A percentile compares a stretch with the other conserved stretches of the same genome.
phyloP scores from a whole-genome alignment of 208 protist genomes.

The Naegleria fowleri region DNA sequence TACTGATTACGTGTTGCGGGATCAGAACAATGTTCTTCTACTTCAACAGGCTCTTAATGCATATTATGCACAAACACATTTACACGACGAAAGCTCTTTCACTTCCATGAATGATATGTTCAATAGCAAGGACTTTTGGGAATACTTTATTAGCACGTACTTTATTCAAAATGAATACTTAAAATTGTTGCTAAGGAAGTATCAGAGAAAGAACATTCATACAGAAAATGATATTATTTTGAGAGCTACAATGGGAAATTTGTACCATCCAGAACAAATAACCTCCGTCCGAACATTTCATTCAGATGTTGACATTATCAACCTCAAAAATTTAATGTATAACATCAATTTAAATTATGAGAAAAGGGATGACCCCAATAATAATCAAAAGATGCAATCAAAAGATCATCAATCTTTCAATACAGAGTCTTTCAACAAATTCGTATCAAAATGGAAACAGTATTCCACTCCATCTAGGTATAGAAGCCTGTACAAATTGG shows the following conservation, averaged over 20 bases:
- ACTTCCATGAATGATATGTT: not conserved
- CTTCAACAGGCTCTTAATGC: not conserved
- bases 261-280: too few relatives aligned
- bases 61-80: not conserved
- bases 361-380: not conserved
- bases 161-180: not conserved
- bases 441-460: too few relatives aligned
- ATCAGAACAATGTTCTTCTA: not conserved
- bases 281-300: not conserved
- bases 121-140: not conserved
- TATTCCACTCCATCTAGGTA: too few relatives aligned
- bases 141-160: not conserved
- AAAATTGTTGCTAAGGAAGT: not conserved
- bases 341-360: not conserved
- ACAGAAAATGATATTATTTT: not conserved
- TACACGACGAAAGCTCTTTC: not conserved
- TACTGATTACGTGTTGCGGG: not conserved
- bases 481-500: too few relatives aligned
- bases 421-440: too few relatives aligned
- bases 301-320: not conserved
- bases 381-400: not conserved
- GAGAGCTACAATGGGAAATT: not conserved
- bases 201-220: not conserved
- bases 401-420: too few relatives aligned
- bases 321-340: not conserved